phyloP scores from a whole-genome alignment of 1,284 basidiomycete genomes.

The Apiotrichum gracile region DNA sequence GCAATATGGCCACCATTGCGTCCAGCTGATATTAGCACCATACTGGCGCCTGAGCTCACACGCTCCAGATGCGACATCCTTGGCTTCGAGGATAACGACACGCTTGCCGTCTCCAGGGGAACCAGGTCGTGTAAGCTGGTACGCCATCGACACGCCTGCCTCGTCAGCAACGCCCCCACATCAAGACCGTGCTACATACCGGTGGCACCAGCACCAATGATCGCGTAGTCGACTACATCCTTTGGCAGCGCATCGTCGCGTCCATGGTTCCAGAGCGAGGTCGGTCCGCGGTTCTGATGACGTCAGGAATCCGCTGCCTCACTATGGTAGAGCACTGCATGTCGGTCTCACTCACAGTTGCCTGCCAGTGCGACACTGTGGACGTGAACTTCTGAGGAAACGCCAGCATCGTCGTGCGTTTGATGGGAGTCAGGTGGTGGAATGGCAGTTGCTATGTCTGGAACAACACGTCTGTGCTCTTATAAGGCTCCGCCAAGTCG shows the following conservation, averaged over 20 bases:
- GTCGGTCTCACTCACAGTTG: slow-evolving; percentile 14
- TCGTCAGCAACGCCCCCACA: background rate
- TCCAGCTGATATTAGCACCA: slow-evolving; percentile 19
- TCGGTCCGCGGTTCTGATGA: slow-evolving; percentile 18
- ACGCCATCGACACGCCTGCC: slow-evolving; percentile 22
- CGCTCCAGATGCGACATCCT: slow-evolving; percentile 36
- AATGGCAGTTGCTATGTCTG: too few relatives aligned
- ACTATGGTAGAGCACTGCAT: too few relatives aligned
- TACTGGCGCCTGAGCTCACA: slow-evolving; percentile 17
- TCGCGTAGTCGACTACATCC: slow-evolving; percentile 19
- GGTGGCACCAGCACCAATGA: slow-evolving; percentile 24
- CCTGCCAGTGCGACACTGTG: slow-evolving; percentile 35
- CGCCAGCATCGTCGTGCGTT: slow-evolving; percentile 28
- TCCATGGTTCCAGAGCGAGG: slow-evolving; percentile 21
- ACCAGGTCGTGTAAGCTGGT: slow-evolving; percentile 27
- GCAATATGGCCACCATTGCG: slow-evolving; percentile 42
- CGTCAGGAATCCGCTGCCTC: background rate
- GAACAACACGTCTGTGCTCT: too few relatives aligned
- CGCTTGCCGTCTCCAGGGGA: slow-evolving; percentile 18
- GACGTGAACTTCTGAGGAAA: slow-evolving; percentile 30
- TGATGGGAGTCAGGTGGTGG: too few relatives aligned
- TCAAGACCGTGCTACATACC: background rate
- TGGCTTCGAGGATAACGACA: slow-evolving; percentile 32
- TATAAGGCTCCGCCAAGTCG: too few relatives aligned
- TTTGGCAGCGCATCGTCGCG: slow-evolving; percentile 13